These are phyloP conservation scores for Pachysolen tannophilus DNA, from an alignment of 805 yeast species.

Conservation along the genomic window DNA sequence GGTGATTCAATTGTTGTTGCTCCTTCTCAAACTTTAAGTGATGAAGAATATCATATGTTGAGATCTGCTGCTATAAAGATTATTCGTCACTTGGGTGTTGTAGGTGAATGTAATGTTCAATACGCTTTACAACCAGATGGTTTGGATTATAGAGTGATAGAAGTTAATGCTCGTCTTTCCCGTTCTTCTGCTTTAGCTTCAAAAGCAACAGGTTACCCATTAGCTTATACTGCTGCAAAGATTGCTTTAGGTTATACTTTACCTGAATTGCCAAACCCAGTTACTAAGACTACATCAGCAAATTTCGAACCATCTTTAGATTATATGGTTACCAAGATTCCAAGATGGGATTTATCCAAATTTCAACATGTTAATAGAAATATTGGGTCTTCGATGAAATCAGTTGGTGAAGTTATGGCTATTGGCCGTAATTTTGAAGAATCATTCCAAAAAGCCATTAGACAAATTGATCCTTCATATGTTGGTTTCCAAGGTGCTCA, in stretches of 20 bases:
- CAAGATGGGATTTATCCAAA: slow-evolving; percentile 96
- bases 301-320: slow-evolving; percentile 97
- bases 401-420: slow-evolving; percentile 98
- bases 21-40: slow-evolving; percentile 95
- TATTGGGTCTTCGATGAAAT: slow-evolving; percentile 94
- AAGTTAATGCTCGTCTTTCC: slow-evolving; percentile 95
- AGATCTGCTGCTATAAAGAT: slow-evolving; percentile 97
- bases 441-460: slow-evolving; percentile 94
- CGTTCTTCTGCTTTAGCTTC: slow-evolving; percentile 99
- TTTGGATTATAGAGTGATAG: slow-evolving; percentile 93
- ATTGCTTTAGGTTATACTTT: slow-evolving; percentile 88
- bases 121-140: slow-evolving; percentile 92
- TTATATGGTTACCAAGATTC: slow-evolving; percentile 94
- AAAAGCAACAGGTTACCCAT: slow-evolving; percentile 97
- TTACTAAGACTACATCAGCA: slow-evolving; percentile 89
- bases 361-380: slow-evolving; percentile 92
- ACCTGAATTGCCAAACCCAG: slow-evolving; percentile 86
- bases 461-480: slow-evolving; percentile 88
- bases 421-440: slow-evolving; percentile 97
- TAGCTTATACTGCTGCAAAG: slow-evolving; percentile 97
- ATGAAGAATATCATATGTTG: slow-evolving; percentile 95
- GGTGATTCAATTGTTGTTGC: slow-evolving; percentile 99
- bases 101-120: slow-evolving; percentile 98
- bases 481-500: slow-evolving; percentile 87
- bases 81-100: slow-evolving; percentile 95